Evolutionary conservation across 2,329 filamentous ascomycete genomes (phyloP).

Genomic region (Madurella mycetomatis): DNA sequence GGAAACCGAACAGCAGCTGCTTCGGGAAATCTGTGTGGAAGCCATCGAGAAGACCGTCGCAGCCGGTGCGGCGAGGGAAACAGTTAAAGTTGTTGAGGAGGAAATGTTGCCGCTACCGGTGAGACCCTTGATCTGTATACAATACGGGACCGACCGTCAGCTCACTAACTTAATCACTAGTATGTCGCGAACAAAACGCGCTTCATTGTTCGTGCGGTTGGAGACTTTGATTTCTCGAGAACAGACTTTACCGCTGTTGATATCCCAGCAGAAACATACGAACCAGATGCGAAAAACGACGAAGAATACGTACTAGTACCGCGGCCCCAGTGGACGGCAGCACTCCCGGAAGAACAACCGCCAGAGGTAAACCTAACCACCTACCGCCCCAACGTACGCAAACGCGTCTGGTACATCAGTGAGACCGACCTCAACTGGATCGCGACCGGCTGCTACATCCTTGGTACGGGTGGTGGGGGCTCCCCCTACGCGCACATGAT

Average conservation of each 20-base stretch:
- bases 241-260: slow-evolving; percentile 20
- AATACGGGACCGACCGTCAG: background rate
- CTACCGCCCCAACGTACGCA: slow-evolving; percentile 47
- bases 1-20: slow-evolving; percentile 34
- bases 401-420: slow-evolving; percentile 53
- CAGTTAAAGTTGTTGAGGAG: slow-evolving; percentile 47
- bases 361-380: slow-evolving; percentile 28
- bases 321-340: slow-evolving; percentile 10
- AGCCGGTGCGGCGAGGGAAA: slow-evolving; percentile 41
- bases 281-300: slow-evolving; percentile 17
- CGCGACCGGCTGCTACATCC: slow-evolving; percentile 54
- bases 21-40: slow-evolving; percentile 36
- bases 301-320: slow-evolving; percentile 26
- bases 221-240: slow-evolving; percentile 48
- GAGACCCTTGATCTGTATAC: slow-evolving; percentile 16
- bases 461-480: slow-evolving; percentile 58
- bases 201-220: slow-evolving; percentile 57
- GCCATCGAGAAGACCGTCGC: slow-evolving; percentile 42
- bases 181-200: slow-evolving; percentile 50
- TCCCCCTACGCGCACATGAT: slow-evolving; percentile 50
- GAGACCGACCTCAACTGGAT: slow-evolving; percentile 57
- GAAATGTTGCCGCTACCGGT: slow-evolving; percentile 51
- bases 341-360: slow-evolving; percentile 10
- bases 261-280: background rate
- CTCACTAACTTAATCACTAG: slow-evolving; percentile 25